These are phyloP conservation scores for Lycium barbarum DNA, from an alignment of 257 asterid species.

Conservation along the genomic window DNA sequence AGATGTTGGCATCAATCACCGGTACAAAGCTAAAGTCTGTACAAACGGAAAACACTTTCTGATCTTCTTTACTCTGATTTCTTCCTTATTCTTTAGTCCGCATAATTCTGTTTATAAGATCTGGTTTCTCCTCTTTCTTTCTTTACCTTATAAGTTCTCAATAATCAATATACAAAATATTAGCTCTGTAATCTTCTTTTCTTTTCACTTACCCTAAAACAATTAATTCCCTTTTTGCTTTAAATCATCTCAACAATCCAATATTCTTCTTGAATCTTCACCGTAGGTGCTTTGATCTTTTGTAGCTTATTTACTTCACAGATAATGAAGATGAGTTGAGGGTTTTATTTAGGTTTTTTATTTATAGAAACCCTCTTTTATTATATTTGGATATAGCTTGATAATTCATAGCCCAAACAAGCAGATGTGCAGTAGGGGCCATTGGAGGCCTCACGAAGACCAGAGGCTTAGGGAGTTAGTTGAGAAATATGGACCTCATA, in stretches of 20 bases:
- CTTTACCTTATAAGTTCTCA: neutral
- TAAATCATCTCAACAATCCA: neutral
- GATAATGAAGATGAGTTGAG: neutral
- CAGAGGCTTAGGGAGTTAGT: constrained; percentile 58
- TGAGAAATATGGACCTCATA: constrained; percentile 60
- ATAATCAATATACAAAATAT: neutral
- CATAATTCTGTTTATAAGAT: neutral
- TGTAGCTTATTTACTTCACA: neutral
- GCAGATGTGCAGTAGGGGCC: constrained; percentile 47
- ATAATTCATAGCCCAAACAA: neutral
- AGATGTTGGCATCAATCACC: constrained; percentile 26
- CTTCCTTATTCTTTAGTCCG: neutral
- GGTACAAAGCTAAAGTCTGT: neutral
- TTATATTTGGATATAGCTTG: constrained; percentile 20
- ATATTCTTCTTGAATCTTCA: neutral
- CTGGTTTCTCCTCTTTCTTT: neutral
- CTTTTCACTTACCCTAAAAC: neutral
- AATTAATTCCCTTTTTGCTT: neutral
- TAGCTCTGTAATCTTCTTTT: neutral
- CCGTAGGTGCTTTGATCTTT: neutral
- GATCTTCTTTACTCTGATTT: neutral
- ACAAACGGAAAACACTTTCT: constrained; percentile 23
- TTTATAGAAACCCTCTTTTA: neutral
- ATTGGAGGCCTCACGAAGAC: constrained; percentile 71
- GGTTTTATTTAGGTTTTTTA: neutral